phyloP scores from a whole-genome alignment of 148 eudicot genomes.

The Camellia japonica region DNA sequence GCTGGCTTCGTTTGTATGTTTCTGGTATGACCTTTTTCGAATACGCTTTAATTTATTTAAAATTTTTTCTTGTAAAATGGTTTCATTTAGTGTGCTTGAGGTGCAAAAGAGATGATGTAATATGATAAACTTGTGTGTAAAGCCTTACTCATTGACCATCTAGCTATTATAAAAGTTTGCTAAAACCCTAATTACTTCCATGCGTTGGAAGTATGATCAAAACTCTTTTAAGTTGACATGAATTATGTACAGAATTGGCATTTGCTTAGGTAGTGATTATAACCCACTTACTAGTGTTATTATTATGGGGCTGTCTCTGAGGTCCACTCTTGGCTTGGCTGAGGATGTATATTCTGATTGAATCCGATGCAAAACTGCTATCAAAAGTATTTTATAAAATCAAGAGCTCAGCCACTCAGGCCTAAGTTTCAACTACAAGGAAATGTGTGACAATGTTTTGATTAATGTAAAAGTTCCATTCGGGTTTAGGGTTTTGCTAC shows the following conservation, averaged over 20 bases:
- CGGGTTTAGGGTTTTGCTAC: neutral
- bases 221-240: neutral
- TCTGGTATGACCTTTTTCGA: constrained; percentile 15
- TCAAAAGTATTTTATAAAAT: neutral
- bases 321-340: neutral
- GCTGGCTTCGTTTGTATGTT: constrained; percentile 20
- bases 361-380: neutral
- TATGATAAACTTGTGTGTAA: neutral
- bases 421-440: neutral
- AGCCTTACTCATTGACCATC: neutral
- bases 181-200: neutral
- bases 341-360: neutral
- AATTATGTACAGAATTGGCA: neutral
- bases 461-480: neutral
- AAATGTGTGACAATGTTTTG: neutral
- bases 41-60: neutral
- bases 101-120: neutral
- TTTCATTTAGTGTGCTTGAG: neutral
- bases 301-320: neutral
- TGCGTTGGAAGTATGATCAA: neutral
- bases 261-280: neutral
- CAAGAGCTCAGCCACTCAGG: neutral
- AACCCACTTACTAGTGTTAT: neutral
- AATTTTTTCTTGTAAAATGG: neutral
- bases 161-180: neutral